Evolutionary conservation across 768 basidiomycete genomes (phyloP), one percentile per base, ranked within the genome.

Genomic region (Serpula lacrymans): DNA sequence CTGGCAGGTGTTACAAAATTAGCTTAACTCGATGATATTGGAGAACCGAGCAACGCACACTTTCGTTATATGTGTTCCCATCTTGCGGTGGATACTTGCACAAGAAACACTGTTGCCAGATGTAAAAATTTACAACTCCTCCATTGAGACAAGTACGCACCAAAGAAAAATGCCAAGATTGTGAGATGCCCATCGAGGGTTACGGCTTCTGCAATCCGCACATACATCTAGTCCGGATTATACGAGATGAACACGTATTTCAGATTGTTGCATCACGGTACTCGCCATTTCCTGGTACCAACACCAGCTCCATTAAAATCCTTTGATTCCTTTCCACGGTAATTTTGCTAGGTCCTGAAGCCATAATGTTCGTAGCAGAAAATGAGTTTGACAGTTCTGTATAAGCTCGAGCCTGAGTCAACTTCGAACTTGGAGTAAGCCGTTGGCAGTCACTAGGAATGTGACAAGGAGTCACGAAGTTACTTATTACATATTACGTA

Each of bases 51-150:
- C 36, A 22, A 71, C 78, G 58, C 71, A 93, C 90, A 97, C 88
- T 79, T 96, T 93, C 0, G 87, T 80, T 49, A 92, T 72, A 59
- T 97, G 94, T 4, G 90, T 94, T 2, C 94, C 94, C 43, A 97
- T 83, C 70, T 94, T 95, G 39, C 94, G 77, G 67, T 97, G 94
- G 37, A 95, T 80, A 43, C 86, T 85, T 12, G 94, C 94, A 58
- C 94, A 97, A 50, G 77, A 78, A 30, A 91, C 72, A 53, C 92
- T 93, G 45, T 25, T 46, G 39, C 47, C 37, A 37, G 26, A 23
- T 31, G 36, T 47, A 22, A 44, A 46, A 44, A 24, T 42, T 46
- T 30, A 40, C 24, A 35, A 34, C 23, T 33, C 29, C 28, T 36
- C 13, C 34, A 34, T 11, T 21, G 33, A 30, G 49, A 18, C 23